These are phyloP conservation scores for Takashimella tepidaria DNA, from an alignment of 1,284 basidiomycete genomes.

Conservation along the genomic window DNA sequence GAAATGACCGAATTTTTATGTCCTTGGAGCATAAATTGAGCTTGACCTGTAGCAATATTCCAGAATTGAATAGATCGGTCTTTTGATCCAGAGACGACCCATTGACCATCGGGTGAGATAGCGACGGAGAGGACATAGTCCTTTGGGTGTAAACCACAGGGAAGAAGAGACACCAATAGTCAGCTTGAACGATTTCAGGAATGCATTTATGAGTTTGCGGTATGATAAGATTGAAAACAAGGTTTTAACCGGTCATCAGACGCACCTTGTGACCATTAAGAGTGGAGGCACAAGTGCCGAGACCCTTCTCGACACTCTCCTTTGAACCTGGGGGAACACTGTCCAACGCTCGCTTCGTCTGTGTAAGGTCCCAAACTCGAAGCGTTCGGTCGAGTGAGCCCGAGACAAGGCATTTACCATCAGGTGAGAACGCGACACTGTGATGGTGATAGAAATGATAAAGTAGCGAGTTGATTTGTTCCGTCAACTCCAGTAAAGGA, in stretches of 20 bases:
- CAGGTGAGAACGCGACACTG: slow-evolving; percentile 78
- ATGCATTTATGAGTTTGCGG: no score
- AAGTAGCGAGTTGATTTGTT: background rate
- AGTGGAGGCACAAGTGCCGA: slow-evolving; percentile 64
- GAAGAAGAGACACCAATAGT: background rate
- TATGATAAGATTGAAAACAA: no score
- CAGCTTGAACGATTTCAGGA: background rate
- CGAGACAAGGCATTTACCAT: slow-evolving; percentile 67
- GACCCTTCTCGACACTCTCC: slow-evolving; percentile 45
- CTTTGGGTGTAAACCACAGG: no score
- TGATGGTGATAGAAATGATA: no score
- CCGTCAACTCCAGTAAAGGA: no score
- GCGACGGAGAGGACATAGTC: slow-evolving; percentile 53
- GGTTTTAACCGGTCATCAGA: no score
- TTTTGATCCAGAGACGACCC: slow-evolving; percentile 86
- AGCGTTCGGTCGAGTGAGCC: slow-evolving; percentile 82
- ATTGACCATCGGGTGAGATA: slow-evolving; percentile 75
- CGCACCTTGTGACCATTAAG: slow-evolving; percentile 77
- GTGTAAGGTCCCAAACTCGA: slow-evolving; percentile 74
- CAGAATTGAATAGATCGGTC: slow-evolving; percentile 86
- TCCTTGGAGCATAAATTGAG: slow-evolving; percentile 79
- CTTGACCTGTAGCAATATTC: slow-evolving; percentile 67
- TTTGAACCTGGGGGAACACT: slow-evolving; percentile 23
- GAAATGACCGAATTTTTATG: slow-evolving; percentile 89
- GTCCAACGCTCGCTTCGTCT: slow-evolving; percentile 42